phyloP scores from a whole-genome alignment of 2,329 filamentous ascomycete genomes.

The Colletotrichum plurivorum region DNA sequence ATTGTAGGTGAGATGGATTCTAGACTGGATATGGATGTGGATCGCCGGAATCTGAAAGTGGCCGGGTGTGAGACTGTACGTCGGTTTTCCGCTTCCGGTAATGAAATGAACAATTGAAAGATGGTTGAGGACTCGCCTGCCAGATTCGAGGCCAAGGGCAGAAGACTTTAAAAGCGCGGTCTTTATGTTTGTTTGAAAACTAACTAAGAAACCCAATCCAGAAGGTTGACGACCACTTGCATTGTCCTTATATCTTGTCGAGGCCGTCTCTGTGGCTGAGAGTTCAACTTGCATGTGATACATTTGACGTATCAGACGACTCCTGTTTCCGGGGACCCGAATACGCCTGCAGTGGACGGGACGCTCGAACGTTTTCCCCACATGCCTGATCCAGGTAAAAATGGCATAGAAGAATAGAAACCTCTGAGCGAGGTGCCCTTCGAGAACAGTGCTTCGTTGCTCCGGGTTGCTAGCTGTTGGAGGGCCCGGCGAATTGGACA shows the following conservation, averaged over 20 bases:
- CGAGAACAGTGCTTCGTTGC: background rate
- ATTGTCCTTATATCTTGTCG: slow-evolving; percentile 3
- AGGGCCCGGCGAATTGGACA: background rate
- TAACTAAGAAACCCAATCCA: slow-evolving; percentile 20
- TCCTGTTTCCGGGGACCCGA: slow-evolving; percentile 26
- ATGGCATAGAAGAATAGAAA: background rate
- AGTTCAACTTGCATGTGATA: slow-evolving; percentile 33
- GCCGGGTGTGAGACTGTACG: no score
- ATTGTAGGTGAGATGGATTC: slow-evolving; percentile 46
- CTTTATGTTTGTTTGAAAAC: background rate
- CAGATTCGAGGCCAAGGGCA: background rate
- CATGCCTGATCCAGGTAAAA: background rate
- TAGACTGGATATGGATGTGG: background rate
- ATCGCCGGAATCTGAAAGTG: no score
- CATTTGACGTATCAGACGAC: slow-evolving; percentile 35
- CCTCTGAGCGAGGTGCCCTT: background rate
- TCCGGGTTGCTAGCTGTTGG: background rate
- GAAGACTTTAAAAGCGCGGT: background rate
- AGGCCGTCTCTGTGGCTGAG: slow-evolving; percentile 4
- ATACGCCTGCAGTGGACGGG: slow-evolving; percentile 8
- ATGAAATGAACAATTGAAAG: background rate
- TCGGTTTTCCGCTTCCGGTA: no score
- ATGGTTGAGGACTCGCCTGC: background rate
- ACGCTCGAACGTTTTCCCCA: background rate
- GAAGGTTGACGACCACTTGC: slow-evolving; percentile 5